A percentile compares a stretch with the other conserved stretches of the same genome.
Conservation (phyloP, 192 early-diverging fungal genomes). For the Borealophlyctis nickersoniae region DNA sequence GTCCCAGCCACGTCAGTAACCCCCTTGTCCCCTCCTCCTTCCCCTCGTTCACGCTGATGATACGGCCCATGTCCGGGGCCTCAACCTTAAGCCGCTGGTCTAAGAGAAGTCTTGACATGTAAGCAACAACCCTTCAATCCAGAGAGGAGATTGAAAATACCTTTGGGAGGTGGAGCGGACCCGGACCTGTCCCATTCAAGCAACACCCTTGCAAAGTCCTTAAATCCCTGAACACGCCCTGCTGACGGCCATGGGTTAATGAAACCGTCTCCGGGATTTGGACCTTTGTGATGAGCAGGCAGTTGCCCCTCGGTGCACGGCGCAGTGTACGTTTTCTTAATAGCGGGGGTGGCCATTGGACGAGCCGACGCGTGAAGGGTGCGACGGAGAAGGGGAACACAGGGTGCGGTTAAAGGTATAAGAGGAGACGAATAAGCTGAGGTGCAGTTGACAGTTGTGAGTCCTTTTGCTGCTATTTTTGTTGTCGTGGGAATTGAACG, state of each 20-base stretch:
- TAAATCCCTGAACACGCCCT: constrained; percentile 30
- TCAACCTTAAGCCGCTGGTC: not conserved
- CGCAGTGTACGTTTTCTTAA: not conserved
- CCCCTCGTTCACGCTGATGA: constrained; percentile 18
- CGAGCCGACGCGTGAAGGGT: too few species aligned
- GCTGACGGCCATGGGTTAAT: constrained; percentile 66
- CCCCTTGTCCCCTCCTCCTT: constrained; percentile 22
- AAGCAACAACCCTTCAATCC: constrained; percentile 15
- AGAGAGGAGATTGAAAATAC: constrained; percentile 19
- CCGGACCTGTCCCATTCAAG: constrained; percentile 25
- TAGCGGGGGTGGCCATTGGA: too few species aligned
- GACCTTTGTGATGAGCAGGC: not conserved
- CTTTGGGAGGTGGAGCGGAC: constrained; percentile 13
- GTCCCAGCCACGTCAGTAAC: constrained; percentile 59
- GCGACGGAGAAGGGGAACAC: too few species aligned
- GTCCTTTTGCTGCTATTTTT: too few species aligned
- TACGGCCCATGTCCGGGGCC: constrained; percentile 11
- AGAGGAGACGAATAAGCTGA: too few species aligned
- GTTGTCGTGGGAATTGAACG: too few species aligned
- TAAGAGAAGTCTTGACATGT: not conserved
- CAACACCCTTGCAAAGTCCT: constrained; percentile 21
- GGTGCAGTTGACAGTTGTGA: too few species aligned
- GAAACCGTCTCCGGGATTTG: constrained; percentile 39
- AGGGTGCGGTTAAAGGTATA: too few species aligned
- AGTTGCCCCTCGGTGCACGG: not conserved